Conservation (phyloP, 1,284 basidiomycete genomes). For the Xanthoconium separans region DNA sequence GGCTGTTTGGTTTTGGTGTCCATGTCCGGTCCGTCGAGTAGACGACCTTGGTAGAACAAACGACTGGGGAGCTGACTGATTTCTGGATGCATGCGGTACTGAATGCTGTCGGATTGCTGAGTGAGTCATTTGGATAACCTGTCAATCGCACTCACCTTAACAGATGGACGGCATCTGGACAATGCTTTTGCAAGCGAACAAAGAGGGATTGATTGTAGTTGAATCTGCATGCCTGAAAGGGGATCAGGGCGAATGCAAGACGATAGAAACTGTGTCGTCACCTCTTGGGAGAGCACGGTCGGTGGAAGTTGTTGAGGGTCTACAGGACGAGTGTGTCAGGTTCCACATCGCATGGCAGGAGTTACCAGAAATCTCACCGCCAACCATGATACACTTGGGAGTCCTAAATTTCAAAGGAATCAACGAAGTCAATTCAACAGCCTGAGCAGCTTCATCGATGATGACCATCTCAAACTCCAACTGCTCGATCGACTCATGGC, state of each 20-base stretch:
- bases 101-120: conserved; percentile 62
- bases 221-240: conserved; percentile 64
- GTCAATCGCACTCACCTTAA: conserved; percentile 63
- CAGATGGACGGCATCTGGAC: conserved; percentile 82
- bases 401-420: conserved; percentile 94
- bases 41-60: conserved; percentile 82
- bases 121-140: background rate
- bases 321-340: conserved; percentile 25
- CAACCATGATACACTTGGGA: conserved; percentile 90
- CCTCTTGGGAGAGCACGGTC: conserved; percentile 89
- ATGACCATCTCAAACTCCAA: conserved; percentile 95
- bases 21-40: conserved; percentile 92
- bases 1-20: conserved; percentile 75
- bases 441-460: conserved; percentile 98
- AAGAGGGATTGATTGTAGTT: conserved; percentile 93
- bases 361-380: conserved; percentile 51
- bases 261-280: conserved; percentile 20
- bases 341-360: background rate
- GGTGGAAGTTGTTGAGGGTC: conserved; percentile 98
- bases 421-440: conserved; percentile 94
- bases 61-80: conserved; percentile 90
- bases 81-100: conserved; percentile 99
- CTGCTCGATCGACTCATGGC: conserved; percentile 83
- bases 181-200: conserved; percentile 84
- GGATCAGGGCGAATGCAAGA: conserved; percentile 10